Evolutionary conservation across 169 alveolate species (phyloP), one percentile per base, ranked within the genome.

Genomic region (Cryptosporidium parvum): DNA sequence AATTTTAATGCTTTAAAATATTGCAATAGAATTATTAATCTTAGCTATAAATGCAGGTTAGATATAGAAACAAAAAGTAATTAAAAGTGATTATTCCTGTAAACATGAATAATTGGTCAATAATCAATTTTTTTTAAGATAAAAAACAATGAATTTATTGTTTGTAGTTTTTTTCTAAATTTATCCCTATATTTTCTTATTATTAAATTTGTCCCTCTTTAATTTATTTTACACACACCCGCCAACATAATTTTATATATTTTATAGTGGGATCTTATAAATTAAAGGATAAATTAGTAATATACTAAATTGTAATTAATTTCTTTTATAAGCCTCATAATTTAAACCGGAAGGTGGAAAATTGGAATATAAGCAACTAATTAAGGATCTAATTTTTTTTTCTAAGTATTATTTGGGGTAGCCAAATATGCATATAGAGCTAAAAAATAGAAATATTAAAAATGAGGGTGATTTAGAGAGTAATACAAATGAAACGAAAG

Each of bases 1-100:
- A 37, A 45, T 44, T 8, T 23, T 16, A 9, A 29, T 23, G 35
- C 35, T 59, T 48, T 75, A 6, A 56, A 75, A 39, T 21, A 33
- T 18, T 75, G 86, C 69, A 59, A 35, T n/a, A 8, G 86, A 8
- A 75, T 75, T 37, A 56, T 56, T 56, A 56, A 26, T 56, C 29
- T 56, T 0, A 56, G 18, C 56, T 48, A 48, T 48, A 48, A 16
- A 48, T 14, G 18, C 23, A 48, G 5, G 56, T 14, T 48, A 14
- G 56, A 48, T 0, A 4, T 3, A 48, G 23, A 48, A 48, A 48
- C 56, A 48, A 16, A 12, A 16, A 48, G 12, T 48, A 2, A 48
- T 16, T 48, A 14, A 45, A 5, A 48, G 7, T 48, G 21, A 3
- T 16, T 48, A 6, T 48, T 48, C 18, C 23, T 0, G 1, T 48